Percentiles rank a stretch among this genome's conserved stretches.
phyloP scores from a whole-genome alignment of 345 rosid genomes.

The Eucalyptus sp. region DNA sequence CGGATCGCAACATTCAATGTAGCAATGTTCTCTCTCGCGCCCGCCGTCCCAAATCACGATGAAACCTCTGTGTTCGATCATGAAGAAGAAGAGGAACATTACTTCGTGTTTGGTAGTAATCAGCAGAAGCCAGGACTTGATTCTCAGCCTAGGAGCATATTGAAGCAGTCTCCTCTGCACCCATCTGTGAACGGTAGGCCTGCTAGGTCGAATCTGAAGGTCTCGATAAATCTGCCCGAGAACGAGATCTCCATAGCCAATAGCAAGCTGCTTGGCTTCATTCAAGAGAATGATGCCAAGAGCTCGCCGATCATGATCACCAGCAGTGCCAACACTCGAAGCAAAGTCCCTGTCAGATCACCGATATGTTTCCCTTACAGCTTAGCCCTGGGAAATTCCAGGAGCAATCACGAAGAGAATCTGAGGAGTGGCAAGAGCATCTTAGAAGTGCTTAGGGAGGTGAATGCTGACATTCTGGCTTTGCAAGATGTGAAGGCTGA shows the following conservation, averaged over 20 bases:
- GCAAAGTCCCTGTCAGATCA: slow-evolving; percentile 62
- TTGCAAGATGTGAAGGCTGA: slow-evolving; percentile 90
- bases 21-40: slow-evolving; percentile 95
- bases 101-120: slow-evolving; percentile 1
- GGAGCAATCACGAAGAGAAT: slow-evolving; percentile 30
- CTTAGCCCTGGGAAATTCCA: not conserved
- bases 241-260: slow-evolving; percentile 85
- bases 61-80: not conserved
- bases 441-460: slow-evolving; percentile 69
- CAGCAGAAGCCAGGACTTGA: slow-evolving; percentile 5
- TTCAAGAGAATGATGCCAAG: slow-evolving; percentile 16
- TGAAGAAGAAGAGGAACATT: slow-evolving; percentile 7
- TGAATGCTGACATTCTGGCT: slow-evolving; percentile 70
- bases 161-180: slow-evolving; percentile 80
- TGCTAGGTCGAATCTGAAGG: slow-evolving; percentile 42
- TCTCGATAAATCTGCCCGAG: slow-evolving; percentile 83
- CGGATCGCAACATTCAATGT: slow-evolving; percentile 86
- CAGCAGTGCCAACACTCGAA: slow-evolving; percentile 29
- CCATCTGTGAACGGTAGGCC: slow-evolving; percentile 7
- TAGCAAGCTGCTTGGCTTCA: slow-evolving; percentile 27
- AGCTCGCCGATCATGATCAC: slow-evolving; percentile 17
- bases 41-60: slow-evolving; percentile 43
- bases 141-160: slow-evolving; percentile 49
- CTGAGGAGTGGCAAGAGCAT: slow-evolving; percentile 50
- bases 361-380: slow-evolving; percentile 70